A percentile compares a stretch with the other conserved stretches of the same genome.
phyloP scores from a whole-genome alignment of 139 green algal genomes.

The Chlorella sp. region DNA sequence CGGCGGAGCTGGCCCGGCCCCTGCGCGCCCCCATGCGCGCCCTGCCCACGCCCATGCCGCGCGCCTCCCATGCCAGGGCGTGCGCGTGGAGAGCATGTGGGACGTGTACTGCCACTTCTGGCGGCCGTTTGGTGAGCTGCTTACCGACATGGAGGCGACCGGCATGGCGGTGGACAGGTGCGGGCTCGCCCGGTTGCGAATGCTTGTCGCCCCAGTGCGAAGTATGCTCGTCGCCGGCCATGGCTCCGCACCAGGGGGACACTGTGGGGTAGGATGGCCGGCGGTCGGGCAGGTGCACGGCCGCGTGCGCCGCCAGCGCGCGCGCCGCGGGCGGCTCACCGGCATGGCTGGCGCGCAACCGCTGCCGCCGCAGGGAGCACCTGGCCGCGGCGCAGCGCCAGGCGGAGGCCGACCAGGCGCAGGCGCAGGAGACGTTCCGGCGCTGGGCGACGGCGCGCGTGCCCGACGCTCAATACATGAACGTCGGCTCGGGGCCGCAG shows the following conservation, averaged over 20 bases:
- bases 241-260: too few relatives aligned
- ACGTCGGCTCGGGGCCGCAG: conserved; percentile 64
- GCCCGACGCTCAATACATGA: conserved; percentile 76
- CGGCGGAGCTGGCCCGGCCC: too few relatives aligned
- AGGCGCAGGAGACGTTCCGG: conserved; percentile 65
- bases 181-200: not conserved
- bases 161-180: conserved; percentile 63
- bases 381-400: conserved; percentile 49
- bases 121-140: conserved; percentile 86
- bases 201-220: not conserved
- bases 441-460: conserved; percentile 68
- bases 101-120: conserved; percentile 86
- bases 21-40: too few relatives aligned
- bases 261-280: too few relatives aligned
- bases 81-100: conserved; percentile 53
- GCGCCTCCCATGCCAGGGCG: too few relatives aligned
- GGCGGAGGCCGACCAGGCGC: conserved; percentile 58
- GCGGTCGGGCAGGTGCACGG: too few relatives aligned
- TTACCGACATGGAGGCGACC: conserved; percentile 93
- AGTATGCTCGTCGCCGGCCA: too few relatives aligned
- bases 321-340: too few relatives aligned
- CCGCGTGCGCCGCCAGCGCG: too few relatives aligned
- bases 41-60: too few relatives aligned
- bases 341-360: too few relatives aligned
- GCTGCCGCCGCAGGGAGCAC: conserved; percentile 44